These are phyloP conservation scores for Pseudogymnoascus destructans DNA, from an alignment of 2,329 filamentous ascomycete genomes.

Conservation along the genomic window DNA sequence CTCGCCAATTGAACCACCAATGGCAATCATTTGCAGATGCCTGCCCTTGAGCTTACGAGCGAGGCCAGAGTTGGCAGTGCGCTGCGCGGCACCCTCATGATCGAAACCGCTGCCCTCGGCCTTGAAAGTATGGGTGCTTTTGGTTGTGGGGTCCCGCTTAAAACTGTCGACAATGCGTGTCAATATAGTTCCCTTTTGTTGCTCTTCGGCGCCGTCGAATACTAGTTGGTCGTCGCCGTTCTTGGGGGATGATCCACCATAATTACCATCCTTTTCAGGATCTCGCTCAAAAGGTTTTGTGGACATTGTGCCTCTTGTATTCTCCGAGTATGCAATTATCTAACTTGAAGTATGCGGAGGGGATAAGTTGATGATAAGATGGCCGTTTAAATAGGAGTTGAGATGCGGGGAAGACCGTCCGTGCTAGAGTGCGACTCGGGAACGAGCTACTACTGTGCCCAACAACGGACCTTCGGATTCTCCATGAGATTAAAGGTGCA, in stretches of 20 bases:
- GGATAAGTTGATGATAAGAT: background rate
- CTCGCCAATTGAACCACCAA: constrained; percentile 73
- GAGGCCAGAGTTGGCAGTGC: constrained; percentile 61
- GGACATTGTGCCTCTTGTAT: background rate
- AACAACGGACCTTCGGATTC: too few relatives aligned
- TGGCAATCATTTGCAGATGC: too few relatives aligned
- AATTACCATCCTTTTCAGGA: background rate
- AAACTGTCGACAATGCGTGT: constrained; percentile 22
- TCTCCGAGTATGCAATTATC: background rate
- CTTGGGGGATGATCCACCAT: background rate
- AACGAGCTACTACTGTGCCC: too few relatives aligned
- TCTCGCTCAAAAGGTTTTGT: background rate
- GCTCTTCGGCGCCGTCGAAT: background rate
- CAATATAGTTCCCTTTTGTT: background rate
- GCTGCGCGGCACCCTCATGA: constrained; percentile 45
- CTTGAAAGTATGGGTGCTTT: constrained; percentile 27
- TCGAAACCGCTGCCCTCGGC: constrained; percentile 34
- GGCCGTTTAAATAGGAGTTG: background rate
- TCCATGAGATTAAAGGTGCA: too few relatives aligned
- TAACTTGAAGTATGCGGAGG: background rate
- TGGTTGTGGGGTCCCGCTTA: constrained; percentile 31
- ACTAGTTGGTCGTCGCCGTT: background rate
- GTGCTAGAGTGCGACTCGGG: too few relatives aligned
- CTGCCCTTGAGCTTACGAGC: constrained; percentile 58
- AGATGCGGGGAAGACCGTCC: too few relatives aligned